phyloP scores from a whole-genome alignment of 768 basidiomycete genomes.

The Termitomyces sp. region DNA sequence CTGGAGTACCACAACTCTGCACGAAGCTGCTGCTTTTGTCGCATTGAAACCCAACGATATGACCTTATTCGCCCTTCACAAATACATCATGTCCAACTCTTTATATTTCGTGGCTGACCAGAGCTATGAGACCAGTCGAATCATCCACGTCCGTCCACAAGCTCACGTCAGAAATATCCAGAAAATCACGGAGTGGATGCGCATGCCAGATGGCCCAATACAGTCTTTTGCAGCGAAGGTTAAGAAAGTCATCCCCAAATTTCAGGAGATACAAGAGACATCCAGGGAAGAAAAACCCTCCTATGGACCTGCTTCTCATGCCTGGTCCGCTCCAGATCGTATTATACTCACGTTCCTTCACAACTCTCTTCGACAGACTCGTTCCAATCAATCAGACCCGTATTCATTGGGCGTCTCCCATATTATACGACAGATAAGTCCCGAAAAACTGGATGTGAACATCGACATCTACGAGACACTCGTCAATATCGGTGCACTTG shows the following conservation, averaged over 20 bases:
- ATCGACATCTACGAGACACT: constrained; percentile 44
- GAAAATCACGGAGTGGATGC: constrained; percentile 43
- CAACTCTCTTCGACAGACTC: constrained; percentile 43
- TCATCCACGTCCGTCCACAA: constrained; percentile 60
- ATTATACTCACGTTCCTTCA: constrained; percentile 55
- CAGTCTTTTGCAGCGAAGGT: constrained; percentile 49
- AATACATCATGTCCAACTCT: constrained; percentile 52
- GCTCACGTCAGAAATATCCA: constrained; percentile 48
- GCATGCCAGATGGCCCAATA: constrained; percentile 32
- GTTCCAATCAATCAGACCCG: constrained; percentile 55
- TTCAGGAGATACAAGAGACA: constrained; percentile 21
- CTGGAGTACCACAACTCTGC: constrained; percentile 53
- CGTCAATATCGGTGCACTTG: constrained; percentile 64
- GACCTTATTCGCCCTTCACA: constrained; percentile 50
- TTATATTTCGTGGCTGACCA: constrained; percentile 47
- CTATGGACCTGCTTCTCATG: constrained; percentile 20
- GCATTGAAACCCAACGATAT: constrained; percentile 26
- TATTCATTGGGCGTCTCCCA: constrained; percentile 45
- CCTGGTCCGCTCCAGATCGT: constrained; percentile 50
- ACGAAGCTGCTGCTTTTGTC: constrained; percentile 45
- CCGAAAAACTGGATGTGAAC: constrained; percentile 28
- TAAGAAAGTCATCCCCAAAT: constrained; percentile 29
- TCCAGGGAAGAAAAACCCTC: constrained; percentile 27
- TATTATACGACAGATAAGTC: constrained; percentile 54
- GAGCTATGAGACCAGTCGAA: constrained; percentile 41